These are phyloP conservation scores for Diplocarpon mali DNA, from an alignment of 2,329 filamentous ascomycete species.

Conservation along the genomic window DNA sequence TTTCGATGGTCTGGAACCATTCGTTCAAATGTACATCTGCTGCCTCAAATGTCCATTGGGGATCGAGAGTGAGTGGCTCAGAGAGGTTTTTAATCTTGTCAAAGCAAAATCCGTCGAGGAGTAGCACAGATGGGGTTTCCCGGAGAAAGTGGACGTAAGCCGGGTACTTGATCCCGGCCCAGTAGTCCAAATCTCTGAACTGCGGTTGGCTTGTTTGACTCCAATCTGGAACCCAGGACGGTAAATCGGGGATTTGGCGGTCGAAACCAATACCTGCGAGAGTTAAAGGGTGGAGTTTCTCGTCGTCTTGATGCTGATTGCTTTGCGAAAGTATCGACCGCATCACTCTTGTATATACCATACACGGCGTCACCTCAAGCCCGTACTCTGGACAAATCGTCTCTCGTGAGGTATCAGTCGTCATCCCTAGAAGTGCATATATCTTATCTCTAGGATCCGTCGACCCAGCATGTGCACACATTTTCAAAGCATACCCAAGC, in stretches of 20 bases:
- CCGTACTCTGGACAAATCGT: not conserved
- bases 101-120: no score
- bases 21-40: not conserved
- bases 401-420: not conserved
- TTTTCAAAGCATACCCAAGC: not conserved
- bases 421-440: not conserved
- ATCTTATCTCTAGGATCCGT: conserved; percentile 2
- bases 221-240: conserved; percentile 3
- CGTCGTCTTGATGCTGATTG: no score
- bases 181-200: not conserved
- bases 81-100: no score
- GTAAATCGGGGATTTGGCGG: not conserved
- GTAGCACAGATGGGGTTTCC: not conserved
- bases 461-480: not conserved
- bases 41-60: no score
- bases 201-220: not conserved
- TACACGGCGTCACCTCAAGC: not conserved
- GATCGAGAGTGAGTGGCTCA: no score
- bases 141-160: not conserved
- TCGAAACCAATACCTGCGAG: not conserved
- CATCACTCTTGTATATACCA: no score
- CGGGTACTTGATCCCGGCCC: not conserved
- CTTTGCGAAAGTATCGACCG: no score
- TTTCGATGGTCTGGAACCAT: not conserved
- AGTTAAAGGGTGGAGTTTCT: not conserved